These are phyloP conservation scores for Fusarium austroafricanum DNA, from an alignment of 2,329 filamentous ascomycete species.

Conservation along the genomic window DNA sequence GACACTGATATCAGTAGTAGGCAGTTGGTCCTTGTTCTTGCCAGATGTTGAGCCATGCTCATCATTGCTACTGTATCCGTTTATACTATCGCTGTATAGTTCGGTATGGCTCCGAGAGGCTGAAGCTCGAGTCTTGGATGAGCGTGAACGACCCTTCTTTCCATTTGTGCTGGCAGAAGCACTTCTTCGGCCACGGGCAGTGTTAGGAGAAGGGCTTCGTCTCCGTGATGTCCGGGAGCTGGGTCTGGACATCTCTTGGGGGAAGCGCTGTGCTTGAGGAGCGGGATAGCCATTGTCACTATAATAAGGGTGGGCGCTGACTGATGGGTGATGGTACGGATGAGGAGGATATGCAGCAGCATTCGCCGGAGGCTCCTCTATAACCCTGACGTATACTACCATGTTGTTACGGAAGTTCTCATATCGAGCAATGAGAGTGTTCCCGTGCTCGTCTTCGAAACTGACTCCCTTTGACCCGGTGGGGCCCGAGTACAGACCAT, in stretches of 20 bases:
- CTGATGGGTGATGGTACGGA: slow-evolving; percentile 63
- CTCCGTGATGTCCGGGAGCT: slow-evolving; percentile 77
- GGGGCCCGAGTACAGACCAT: slow-evolving; percentile 86
- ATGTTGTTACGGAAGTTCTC: slow-evolving; percentile 96
- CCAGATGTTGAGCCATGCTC: slow-evolving; percentile 78
- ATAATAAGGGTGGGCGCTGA: slow-evolving; percentile 63
- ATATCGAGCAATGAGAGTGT: slow-evolving; percentile 92
- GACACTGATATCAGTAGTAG: slow-evolving; percentile 95
- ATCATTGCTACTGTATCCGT: slow-evolving; percentile 89
- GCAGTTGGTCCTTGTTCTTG: slow-evolving; percentile 85
- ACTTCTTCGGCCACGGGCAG: slow-evolving; percentile 78
- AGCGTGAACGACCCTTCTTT: slow-evolving; percentile 77
- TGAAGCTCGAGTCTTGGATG: slow-evolving; percentile 73
- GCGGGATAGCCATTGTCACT: slow-evolving; percentile 65
- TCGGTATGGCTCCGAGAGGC: slow-evolving; percentile 65
- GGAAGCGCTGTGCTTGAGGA: slow-evolving; percentile 62
- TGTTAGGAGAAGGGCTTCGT: slow-evolving; percentile 81
- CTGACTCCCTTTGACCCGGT: slow-evolving; percentile 82
- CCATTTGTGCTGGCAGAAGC: slow-evolving; percentile 71
- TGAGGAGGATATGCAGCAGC: slow-evolving; percentile 63
- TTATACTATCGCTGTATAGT: slow-evolving; percentile 70
- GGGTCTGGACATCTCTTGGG: slow-evolving; percentile 73
- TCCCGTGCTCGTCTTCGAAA: slow-evolving; percentile 91
- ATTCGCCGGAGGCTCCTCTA: slow-evolving; percentile 66
- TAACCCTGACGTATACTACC: slow-evolving; percentile 91